A percentile compares a stretch with the other conserved stretches of the same genome.
Evolutionary conservation across 495 filamentous ascomycete genomes (phyloP).

Genomic region (Trichoderma parareesei): DNA sequence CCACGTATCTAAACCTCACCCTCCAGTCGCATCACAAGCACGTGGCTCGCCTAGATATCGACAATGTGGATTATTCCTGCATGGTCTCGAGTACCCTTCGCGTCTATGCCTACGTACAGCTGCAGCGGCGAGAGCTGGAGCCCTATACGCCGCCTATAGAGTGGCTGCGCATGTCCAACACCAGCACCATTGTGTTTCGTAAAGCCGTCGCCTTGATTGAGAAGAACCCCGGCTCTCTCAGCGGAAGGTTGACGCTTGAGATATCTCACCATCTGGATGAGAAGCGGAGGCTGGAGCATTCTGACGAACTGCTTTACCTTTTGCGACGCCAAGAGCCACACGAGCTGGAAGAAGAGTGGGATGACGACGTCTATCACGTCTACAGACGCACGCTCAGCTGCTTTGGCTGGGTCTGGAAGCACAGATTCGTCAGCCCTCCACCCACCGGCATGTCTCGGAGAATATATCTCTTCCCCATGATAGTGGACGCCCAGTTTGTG

Average conservation of each 20-base stretch:
- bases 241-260: slow-evolving; percentile 14
- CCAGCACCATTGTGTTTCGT: slow-evolving; percentile 13
- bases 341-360: slow-evolving; percentile 17
- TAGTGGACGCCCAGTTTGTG: slow-evolving; percentile 25
- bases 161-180: slow-evolving; percentile 24
- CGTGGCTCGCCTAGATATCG: slow-evolving; percentile 17
- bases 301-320: not conserved
- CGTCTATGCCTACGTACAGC: slow-evolving; percentile 20
- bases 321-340: not conserved
- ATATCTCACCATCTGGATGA: slow-evolving; percentile 17
- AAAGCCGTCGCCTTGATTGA: not conserved
- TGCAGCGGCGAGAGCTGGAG: slow-evolving; percentile 23
- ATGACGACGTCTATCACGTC: slow-evolving; percentile 21
- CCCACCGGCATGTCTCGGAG: slow-evolving; percentile 22
- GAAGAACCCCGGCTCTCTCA: not conserved
- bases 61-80: slow-evolving; percentile 31
- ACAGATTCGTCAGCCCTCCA: slow-evolving; percentile 20
- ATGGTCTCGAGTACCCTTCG: slow-evolving; percentile 24
- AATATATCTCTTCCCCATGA: slow-evolving; percentile 30
- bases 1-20: not conserved
- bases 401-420: slow-evolving; percentile 26
- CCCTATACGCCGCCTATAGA: slow-evolving; percentile 32
- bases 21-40: slow-evolving; percentile 2
- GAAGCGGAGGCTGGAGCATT: slow-evolving; percentile 15
- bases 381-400: slow-evolving; percentile 29